These are phyloP conservation scores for Skeletonema potamos DNA, from an alignment of 108 stramenopile genomes.

Conservation along the genomic window DNA sequence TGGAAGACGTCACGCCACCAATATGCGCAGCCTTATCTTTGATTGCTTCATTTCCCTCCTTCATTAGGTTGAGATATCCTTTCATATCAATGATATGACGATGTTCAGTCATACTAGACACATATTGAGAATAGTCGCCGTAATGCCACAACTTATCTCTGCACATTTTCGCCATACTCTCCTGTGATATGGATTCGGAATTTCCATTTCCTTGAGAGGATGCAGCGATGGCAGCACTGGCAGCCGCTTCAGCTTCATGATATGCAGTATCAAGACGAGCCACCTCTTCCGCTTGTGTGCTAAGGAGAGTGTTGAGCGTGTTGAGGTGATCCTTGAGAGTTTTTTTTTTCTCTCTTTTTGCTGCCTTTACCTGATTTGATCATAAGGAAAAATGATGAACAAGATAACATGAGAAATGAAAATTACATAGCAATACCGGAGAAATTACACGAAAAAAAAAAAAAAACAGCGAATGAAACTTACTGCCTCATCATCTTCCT, in stretches of 20 bases:
- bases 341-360: slow-evolving; percentile 51
- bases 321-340: slow-evolving; percentile 56
- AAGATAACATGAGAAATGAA: not conserved
- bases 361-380: slow-evolving; percentile 48
- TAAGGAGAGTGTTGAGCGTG: slow-evolving; percentile 57
- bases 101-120: slow-evolving; percentile 57
- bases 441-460: not conserved
- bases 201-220: slow-evolving; percentile 40
- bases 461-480: slow-evolving; percentile 15
- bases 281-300: slow-evolving; percentile 68
- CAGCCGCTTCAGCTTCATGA: slow-evolving; percentile 42
- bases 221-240: slow-evolving; percentile 34
- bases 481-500: slow-evolving; percentile 66
- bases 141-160: slow-evolving; percentile 69
- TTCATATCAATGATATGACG: slow-evolving; percentile 78
- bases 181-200: not conserved
- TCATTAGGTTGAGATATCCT: slow-evolving; percentile 71
- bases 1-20: slow-evolving; percentile 21
- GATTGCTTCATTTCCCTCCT: slow-evolving; percentile 87
- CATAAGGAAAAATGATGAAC: not conserved
- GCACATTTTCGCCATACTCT: slow-evolving; percentile 59
- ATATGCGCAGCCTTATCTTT: slow-evolving; percentile 47
- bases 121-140: slow-evolving; percentile 61
- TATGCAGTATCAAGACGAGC: slow-evolving; percentile 51
- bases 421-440: not conserved